A percentile compares a stretch with the other conserved stretches of the same genome.
phyloP scores from a whole-genome alignment of 345 rosid genomes.

The Laguncularia racemosa region DNA sequence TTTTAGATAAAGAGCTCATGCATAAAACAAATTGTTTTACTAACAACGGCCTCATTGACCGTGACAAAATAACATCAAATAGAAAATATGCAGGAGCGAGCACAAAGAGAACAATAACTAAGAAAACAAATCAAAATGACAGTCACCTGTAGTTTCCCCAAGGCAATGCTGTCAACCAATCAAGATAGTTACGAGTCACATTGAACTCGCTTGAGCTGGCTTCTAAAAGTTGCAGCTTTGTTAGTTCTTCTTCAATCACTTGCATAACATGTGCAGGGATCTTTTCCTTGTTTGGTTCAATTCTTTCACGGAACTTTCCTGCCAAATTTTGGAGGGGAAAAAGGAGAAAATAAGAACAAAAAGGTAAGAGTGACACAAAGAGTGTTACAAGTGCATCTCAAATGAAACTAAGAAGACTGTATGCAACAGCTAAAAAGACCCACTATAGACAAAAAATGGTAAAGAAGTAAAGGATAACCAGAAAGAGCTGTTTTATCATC shows the following conservation, averaged over 20 bases:
- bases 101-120: no score
- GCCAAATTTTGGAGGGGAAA: conserved; percentile 22
- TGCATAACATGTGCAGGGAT: conserved; percentile 84
- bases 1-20: no score
- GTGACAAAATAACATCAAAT: no score
- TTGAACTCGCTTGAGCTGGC: conserved; percentile 99
- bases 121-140: neutral
- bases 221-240: conserved; percentile 93
- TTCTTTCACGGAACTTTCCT: conserved; percentile 93
- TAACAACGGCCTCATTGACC: no score
- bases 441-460: conserved; percentile 10
- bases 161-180: conserved; percentile 94
- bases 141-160: conserved; percentile 94
- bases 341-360: no score
- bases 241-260: conserved; percentile 97
- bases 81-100: no score
- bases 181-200: conserved; percentile 98
- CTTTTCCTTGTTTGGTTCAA: conserved; percentile 79
- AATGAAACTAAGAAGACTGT: neutral
- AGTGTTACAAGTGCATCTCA: neutral
- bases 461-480: no score
- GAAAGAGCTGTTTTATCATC: conserved; percentile 99
- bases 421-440: neutral
- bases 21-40: no score
- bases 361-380: neutral